A percentile compares a stretch with the other conserved stretches of the same genome.
These are phyloP conservation scores for Gypsophila paniculata DNA, from an alignment of 179 eudicot species.

Conservation along the genomic window DNA sequence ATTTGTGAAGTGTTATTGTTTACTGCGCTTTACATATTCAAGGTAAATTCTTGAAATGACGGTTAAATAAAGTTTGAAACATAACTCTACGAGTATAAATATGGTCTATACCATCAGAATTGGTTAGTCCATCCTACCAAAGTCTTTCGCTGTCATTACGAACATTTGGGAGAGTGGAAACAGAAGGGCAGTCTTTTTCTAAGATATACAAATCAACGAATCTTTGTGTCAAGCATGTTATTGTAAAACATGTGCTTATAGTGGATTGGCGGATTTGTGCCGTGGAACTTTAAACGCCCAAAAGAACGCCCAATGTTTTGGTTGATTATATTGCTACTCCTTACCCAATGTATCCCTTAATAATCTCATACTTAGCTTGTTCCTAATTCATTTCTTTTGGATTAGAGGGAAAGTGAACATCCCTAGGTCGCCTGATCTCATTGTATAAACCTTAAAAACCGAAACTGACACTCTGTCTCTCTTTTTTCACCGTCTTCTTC, in stretches of 20 bases:
- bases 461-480: constrained; percentile 1
- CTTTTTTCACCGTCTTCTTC: not conserved
- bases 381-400: not conserved
- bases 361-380: no score
- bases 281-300: not conserved
- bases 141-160: not conserved
- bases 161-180: not conserved
- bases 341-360: no score
- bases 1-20: no score
- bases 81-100: no score
- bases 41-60: not conserved
- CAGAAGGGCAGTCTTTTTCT: not conserved
- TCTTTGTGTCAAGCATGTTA: not conserved
- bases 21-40: not conserved
- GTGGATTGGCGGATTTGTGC: not conserved
- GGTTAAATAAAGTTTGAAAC: not conserved
- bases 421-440: not conserved
- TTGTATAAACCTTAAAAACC: not conserved
- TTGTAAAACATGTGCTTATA: not conserved
- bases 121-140: not conserved
- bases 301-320: not conserved
- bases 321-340: not conserved
- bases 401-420: not conserved
- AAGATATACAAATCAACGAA: not conserved
- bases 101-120: no score